Percentiles rank a stretch among this genome's conserved stretches.
These are phyloP conservation scores for Brasilioporus rufonigricans DNA, from an alignment of 768 basidiomycete species.

Conservation along the genomic window DNA sequence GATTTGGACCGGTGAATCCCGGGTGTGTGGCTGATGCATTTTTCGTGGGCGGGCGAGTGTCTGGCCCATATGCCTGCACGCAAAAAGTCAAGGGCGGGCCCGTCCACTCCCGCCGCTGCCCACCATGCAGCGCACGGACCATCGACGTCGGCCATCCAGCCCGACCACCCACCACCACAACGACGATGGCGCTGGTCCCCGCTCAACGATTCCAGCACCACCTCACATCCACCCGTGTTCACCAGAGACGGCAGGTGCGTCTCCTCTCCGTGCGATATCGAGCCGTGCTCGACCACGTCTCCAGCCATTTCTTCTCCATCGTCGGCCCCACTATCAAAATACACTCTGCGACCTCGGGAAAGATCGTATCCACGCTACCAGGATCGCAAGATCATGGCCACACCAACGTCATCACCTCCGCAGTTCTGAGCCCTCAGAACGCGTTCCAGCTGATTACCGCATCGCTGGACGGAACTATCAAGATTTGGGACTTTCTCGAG, in stretches of 20 bases:
- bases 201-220: constrained; percentile 66
- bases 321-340: constrained; percentile 82
- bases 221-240: constrained; percentile 70
- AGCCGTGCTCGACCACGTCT: constrained; percentile 8
- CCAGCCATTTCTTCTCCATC: constrained; percentile 87
- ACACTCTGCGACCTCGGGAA: constrained; percentile 73
- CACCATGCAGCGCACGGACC: constrained; percentile 20
- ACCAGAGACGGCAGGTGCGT: constrained; percentile 84
- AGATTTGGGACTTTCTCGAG: constrained; percentile 94
- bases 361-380: constrained; percentile 81
- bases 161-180: constrained; percentile 1
- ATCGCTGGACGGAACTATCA: constrained; percentile 77
- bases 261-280: constrained; percentile 9
- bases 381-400: constrained; percentile 41
- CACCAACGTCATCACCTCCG: constrained; percentile 63
- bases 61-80: constrained; percentile 31
- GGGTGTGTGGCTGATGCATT: constrained; percentile 23
- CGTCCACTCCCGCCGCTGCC: constrained; percentile 35
- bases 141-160: constrained; percentile 1
- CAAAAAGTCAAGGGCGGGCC: constrained; percentile 47
- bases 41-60: constrained; percentile 14
- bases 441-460: constrained; percentile 86
- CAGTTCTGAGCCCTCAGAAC: constrained; percentile 80
- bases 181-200: constrained; percentile 59
- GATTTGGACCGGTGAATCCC: constrained; percentile 22